Base-by-base conservation (phyloP, 106 monocot genomes). In the Allium cepa region DNA sequence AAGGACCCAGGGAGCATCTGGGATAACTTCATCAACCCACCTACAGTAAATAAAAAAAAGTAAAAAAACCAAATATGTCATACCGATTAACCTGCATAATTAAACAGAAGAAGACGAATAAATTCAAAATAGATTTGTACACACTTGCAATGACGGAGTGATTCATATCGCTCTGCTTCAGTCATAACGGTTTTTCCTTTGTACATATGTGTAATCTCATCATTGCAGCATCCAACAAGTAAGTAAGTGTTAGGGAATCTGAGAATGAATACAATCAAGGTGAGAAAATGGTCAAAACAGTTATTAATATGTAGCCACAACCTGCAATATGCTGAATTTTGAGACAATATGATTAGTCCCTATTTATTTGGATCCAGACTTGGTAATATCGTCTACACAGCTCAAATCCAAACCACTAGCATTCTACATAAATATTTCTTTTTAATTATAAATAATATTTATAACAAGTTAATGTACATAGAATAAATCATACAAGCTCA, bases 21-120 rank as follows among this genome's bases (percentile, higher is more conserved):
- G 80, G 63, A 88, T 81, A 51, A 88, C 88, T 70, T 88, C 88
- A 79, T 88, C 88, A 14, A 88, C 88, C 88, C 88, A 84, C 60
- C 88, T 88, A 78, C 26, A 64, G 53, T 56, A 46, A 53, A 50
- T 45, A 18, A 14, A 14, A 68, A 55, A 14, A 26, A 27, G 7
- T 36, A 28, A 26, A n/a, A 6, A 49, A 17, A 66, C 17, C 46
- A 66, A 18, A 64, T 18, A 10, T 50, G 10, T 7, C 48, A n/a
- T 2, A 11, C 11, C 1, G 50, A 22, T 49, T 17, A 50, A 66
- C 48, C 4, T 9, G 9, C 9, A 50, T 7, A 66, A 18, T 22
- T 4, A 46, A 8, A 26, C 10, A 12, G 52, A 8, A 67, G 16
- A 26, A 53, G 56, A 46, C 49, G 53, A 52, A 9, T n/a, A 36